phyloP scores from a whole-genome alignment of 371 early-diverging fungal species.

The Mucor sp. region DNA sequence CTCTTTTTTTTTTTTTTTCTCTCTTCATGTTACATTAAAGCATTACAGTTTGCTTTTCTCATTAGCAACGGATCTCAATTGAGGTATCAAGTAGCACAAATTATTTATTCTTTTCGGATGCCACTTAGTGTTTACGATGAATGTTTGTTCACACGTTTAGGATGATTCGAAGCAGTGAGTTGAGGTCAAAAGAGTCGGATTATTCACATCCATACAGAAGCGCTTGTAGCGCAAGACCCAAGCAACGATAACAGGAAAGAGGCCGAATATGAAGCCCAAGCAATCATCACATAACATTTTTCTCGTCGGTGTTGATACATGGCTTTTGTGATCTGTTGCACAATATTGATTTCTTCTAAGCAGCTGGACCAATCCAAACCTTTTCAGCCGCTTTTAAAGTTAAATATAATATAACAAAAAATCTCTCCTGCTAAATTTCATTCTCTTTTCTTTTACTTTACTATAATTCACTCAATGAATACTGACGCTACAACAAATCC shows the following conservation, averaged over 20 bases:
- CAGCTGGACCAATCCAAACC: constrained; percentile 13
- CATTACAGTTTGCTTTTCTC: neutral
- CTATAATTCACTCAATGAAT: neutral
- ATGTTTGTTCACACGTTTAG: neutral
- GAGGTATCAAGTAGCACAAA: neutral
- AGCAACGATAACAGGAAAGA: neutral
- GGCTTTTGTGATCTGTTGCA: constrained; percentile 10
- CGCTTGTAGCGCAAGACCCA: neutral
- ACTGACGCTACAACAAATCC: neutral
- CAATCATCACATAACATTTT: neutral
- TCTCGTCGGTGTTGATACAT: constrained; percentile 2
- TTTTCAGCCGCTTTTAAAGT: constrained; percentile 8
- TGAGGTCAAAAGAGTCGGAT: neutral
- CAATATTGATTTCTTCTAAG: constrained; percentile 11
- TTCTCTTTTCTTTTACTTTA: neutral
- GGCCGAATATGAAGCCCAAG: neutral
- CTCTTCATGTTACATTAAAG: neutral
- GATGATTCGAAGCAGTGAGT: neutral
- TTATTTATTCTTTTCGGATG: neutral
- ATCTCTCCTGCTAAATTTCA: neutral
- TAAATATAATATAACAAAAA: neutral
- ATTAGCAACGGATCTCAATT: neutral
- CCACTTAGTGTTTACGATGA: neutral
- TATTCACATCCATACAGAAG: neutral
- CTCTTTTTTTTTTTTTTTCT: too few species aligned